Evolutionary conservation across 2,329 filamentous ascomycete species (phyloP).

Genomic region (Lasiodiplodia theobromae): DNA sequence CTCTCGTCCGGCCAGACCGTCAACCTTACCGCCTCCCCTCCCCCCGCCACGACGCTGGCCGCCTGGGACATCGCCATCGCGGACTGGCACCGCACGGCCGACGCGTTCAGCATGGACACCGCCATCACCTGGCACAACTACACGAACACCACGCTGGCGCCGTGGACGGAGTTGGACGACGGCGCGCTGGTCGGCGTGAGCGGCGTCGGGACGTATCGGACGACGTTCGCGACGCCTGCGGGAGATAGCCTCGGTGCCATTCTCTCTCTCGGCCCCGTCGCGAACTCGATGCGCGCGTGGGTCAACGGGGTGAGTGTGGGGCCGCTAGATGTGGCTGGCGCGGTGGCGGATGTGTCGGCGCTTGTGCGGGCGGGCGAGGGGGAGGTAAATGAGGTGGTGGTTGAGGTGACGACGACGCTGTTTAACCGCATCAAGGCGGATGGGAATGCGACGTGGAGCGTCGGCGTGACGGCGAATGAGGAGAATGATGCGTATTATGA

Average conservation of each 20-base stretch:
- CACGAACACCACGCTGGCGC: conserved; percentile 35
- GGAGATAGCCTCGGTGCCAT: conserved; percentile 34
- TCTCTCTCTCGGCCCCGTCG: conserved; percentile 39
- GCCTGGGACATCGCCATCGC: conserved; percentile 50
- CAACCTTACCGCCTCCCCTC: conserved; percentile 32
- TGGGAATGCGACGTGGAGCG: conserved; percentile 30
- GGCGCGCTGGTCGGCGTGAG: conserved; percentile 38
- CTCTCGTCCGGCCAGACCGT: conserved; percentile 31
- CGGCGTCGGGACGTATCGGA: conserved; percentile 46
- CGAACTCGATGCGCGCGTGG: conserved; percentile 40
- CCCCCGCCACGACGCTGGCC: conserved; percentile 36
- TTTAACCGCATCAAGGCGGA: conserved; percentile 39
- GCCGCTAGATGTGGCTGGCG: conserved; percentile 41
- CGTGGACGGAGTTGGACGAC: conserved; percentile 45
- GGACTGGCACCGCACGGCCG: conserved; percentile 48
- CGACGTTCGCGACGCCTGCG: no score
- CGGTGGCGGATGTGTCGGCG: conserved; percentile 36
- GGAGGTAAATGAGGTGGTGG: conserved; percentile 36
- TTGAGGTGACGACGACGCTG: conserved; percentile 43
- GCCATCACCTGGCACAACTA: conserved; percentile 40
- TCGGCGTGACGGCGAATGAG: conserved; percentile 33
- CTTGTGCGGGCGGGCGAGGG: conserved; percentile 32
- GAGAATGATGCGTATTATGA: conserved; percentile 30
- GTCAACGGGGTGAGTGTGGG: conserved; percentile 41
- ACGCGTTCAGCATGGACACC: conserved; percentile 44